Base-by-base conservation (phyloP, 1,284 basidiomycete genomes). In the Austroboletus niveus region DNA sequence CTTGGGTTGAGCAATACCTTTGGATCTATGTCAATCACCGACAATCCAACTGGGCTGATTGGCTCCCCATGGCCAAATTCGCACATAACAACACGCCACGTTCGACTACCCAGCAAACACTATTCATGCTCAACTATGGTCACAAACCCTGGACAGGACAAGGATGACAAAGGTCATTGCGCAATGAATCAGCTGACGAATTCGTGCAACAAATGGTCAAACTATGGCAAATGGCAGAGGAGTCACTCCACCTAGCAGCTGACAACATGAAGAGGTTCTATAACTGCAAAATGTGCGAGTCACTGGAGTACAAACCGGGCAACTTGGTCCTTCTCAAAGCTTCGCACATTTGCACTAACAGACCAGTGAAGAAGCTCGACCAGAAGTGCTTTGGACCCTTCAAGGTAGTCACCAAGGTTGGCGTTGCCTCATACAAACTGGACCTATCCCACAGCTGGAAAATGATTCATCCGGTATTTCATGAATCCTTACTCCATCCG, bases 1-100 rank as follows among this genome's bases (percentile, higher is more conserved):
- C 17, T 17, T 62, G 69, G 38, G 20, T 78, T 0, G 63, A 77
- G 42, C 60, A 67, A 44, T 72, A 69, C 43, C 46, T 72, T 0
- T 24, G 51, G 0, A 44, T 62, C 1, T 72, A 61, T 30, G 38
- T 36, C 20, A 68, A 69, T 42, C 55, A 72, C n/a, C 41, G 3
- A 20, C 17, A 17, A 17, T 17, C 1, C 1, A 17, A 17, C 17
- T 17, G 17, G 17, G 17, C 17, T 17, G 17, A 17, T 17, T 17
- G 17, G 17, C 17, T 17, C 17, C 17, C 17, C 17, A 17, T 17
- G 17, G 17, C 17, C 17, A 17, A 17, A 17, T 17, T 17, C 17
- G 17, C 17, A 17, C 17, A 17, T 17, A 17, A 17, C 1, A 17
- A 24, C 1, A 32, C 12, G 1, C 22, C 9, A 5, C 30, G 24